A percentile compares a stretch with the other conserved stretches of the same genome.
Conservation (phyloP, 2,329 filamentous ascomycete genomes). For the Coniochaeta sp. region DNA sequence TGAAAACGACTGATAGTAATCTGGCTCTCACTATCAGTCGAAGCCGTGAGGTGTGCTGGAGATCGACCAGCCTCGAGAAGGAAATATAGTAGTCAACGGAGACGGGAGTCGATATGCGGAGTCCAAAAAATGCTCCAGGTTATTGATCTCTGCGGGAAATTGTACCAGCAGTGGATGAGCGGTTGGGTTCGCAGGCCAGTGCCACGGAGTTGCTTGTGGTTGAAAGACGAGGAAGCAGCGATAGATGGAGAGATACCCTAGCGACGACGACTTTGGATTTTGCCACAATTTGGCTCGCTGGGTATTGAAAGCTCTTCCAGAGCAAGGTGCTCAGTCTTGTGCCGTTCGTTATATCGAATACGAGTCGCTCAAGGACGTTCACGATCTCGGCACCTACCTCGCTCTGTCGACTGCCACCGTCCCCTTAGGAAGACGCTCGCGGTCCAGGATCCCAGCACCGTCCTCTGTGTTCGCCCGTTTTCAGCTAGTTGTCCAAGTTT, state of each 20-base stretch:
- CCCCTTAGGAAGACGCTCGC: background rate
- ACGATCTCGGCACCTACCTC: background rate
- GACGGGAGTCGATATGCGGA: background rate
- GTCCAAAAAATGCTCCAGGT: background rate
- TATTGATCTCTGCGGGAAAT: background rate
- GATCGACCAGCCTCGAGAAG: background rate
- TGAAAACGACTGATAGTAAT: slow-evolving; percentile 5
- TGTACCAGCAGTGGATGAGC: background rate
- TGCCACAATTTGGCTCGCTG: background rate
- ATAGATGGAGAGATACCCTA: background rate
- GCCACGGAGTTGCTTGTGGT: background rate
- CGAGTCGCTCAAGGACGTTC: background rate
- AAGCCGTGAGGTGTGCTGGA: background rate
- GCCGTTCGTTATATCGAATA: background rate
- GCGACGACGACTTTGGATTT: background rate
- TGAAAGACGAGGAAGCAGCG: background rate
- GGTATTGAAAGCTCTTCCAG: background rate
- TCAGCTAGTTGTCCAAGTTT: background rate
- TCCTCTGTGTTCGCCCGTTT: background rate
- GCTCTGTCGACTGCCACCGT: background rate
- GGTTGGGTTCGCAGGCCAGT: background rate
- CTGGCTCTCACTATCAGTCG: background rate
- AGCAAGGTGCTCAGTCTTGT: background rate
- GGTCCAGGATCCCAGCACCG: background rate
- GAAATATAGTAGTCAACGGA: background rate